These are phyloP conservation scores for Claviceps sp. DNA, from an alignment of 2,329 filamentous ascomycete genomes.

Conservation along the genomic window DNA sequence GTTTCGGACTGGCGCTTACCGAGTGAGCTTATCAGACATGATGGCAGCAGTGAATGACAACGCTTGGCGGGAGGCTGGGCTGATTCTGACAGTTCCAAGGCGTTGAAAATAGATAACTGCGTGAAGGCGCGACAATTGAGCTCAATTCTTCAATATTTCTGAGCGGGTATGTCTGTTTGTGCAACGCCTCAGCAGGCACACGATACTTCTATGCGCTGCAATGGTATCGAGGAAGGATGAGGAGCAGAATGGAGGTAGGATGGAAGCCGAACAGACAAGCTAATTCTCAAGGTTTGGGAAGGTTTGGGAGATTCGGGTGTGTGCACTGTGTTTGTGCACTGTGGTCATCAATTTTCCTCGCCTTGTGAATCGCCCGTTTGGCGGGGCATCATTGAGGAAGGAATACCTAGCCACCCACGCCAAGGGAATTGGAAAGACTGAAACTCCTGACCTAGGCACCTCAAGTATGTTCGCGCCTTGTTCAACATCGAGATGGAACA, in stretches of 20 bases:
- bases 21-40: conserved; percentile 91
- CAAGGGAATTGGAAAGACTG: not conserved
- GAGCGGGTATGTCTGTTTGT: not conserved
- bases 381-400: conserved; percentile 4
- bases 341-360: conserved; percentile 28
- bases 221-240: not conserved
- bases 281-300: not conserved
- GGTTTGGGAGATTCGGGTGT: not conserved
- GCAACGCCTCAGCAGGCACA: conserved; percentile 7
- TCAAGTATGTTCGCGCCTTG: too few species aligned
- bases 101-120: not conserved
- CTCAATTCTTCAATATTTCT: not conserved
- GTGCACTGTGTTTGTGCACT: conserved; percentile 6
- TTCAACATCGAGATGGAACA: too few species aligned
- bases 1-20: conserved; percentile 45
- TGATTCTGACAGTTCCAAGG: not conserved
- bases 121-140: not conserved
- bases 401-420: not conserved
- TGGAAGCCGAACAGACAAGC: too few species aligned
- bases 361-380: conserved; percentile 23
- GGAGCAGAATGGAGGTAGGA: not conserved
- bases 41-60: conserved; percentile 19
- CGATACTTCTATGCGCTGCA: conserved; percentile 1
- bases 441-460: too few species aligned
- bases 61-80: conserved; percentile 1